Base-by-base conservation (phyloP, 129 eudicot species). In the Centrapalus pauciflorus region DNA sequence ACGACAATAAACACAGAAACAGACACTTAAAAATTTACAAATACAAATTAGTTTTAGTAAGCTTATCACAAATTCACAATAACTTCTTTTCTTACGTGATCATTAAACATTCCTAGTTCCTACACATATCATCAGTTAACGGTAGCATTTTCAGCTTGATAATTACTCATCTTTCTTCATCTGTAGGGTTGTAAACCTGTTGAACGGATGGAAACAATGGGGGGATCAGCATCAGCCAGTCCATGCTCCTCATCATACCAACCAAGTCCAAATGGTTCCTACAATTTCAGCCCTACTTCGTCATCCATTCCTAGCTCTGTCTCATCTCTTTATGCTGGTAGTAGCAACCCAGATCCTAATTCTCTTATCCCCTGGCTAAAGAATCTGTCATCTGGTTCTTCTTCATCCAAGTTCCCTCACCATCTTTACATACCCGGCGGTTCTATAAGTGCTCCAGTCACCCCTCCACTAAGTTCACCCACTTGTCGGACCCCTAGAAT, bases 301-400 rank as follows among this genome's bases (percentile, higher is more conserved):
- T 88, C 98, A 19, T 92, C 98, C 25, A 76, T 92, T 30, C 95
- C 94, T 9, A 91, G 96, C 74, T 85, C 97, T 7, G 66, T 76
- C 45, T 79, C 87, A 55, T 83, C 94, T 38, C 68, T 61, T 41
- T 83, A 79, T 28, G 67, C 79, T 7, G 59, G 82, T 64, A 79
- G 77, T 49, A 48, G 21, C 8, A 84, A 70, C 46, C 68, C 84
- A 0, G 98, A 92, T 77, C 90, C 95, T 3, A 88, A 85, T 68
- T 88, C 89, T 68, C 95, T 92, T 21, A 92, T 92, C 49, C 98
- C 98, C 8, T 92, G 98, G 96, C 89, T 92, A 2, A 88, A 92
- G 66, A 85, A 88, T 59, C 82, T 92, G 12, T 92, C 98, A 29
- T 83, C 96, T 1, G 76, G 81, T 51, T 66, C 90, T 8, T 72